Base-by-base conservation (phyloP, 306 rosid species). In the Phaseolus lunatus region DNA sequence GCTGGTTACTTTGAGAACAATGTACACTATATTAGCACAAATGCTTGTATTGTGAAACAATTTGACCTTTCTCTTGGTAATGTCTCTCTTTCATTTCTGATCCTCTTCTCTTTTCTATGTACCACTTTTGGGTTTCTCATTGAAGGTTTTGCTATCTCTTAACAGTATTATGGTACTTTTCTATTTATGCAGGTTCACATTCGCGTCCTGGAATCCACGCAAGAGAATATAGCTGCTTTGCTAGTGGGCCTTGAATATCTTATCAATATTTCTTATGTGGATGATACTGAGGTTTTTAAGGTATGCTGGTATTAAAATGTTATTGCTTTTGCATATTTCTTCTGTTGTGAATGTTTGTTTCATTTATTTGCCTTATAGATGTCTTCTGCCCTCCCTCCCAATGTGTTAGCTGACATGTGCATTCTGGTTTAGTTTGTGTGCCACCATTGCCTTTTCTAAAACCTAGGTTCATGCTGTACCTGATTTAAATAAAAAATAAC, bases 251-350 rank as follows among this genome's bases (percentile, higher is more conserved):
- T 96, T 65, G 98, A 96, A 87, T 96, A 96, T 87, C 93, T 96
- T 57, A 89, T 88, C 70, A 92, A 86, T 90, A 96, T 96, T 70
- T 96, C 99, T 24, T 96, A 89, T 52, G 99, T 96, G 39, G 99
- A 92, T 37, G 99, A 96, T 79, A 96, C 97, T 0, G 99, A 96
- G 82, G 99, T 96, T 72, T 96, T 96, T 64, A 96, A 96, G 99
- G 99, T 92, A 81, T 62, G 54, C 18, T 7, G 16, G 11, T 47
- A 49, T 57, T 44, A 47, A 24, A 76, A 1, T 45, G 48, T 29
- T 52, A 71, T 68, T 27, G n/a, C 50, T 5, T 68, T 61, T 12
- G 33, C 33, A 11, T 41, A 15, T 64, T 19, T 39, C 5, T n/a
- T 10, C 48, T 66, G 10, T 50, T 50, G 7, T 70, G 57, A 50